phyloP scores from a whole-genome alignment of 164 flowering plant genomes.

The Brasenia schreberi region DNA sequence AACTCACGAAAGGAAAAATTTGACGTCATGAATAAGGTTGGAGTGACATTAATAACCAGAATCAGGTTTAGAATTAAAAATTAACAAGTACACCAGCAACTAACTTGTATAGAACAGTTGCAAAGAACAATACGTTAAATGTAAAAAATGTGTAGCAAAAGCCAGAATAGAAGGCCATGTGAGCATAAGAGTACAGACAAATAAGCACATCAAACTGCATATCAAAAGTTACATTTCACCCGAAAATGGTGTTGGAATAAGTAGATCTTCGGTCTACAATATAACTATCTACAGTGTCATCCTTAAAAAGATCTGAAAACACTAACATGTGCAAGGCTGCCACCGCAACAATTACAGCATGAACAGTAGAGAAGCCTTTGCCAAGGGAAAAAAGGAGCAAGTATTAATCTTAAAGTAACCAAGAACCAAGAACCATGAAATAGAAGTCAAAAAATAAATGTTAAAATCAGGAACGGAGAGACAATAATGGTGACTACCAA shows the following conservation, averaged over 20 bases:
- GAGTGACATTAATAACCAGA: no score
- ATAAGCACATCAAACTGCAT: neutral
- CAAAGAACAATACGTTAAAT: constrained; percentile 1
- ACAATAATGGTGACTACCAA: neutral
- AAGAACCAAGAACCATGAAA: neutral
- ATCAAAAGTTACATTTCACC: constrained; percentile 26
- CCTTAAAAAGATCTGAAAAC: constrained; percentile 35
- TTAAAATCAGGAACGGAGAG: neutral
- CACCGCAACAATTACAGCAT: constrained; percentile 42
- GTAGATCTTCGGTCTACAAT: constrained; percentile 28
- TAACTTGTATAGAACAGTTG: no score
- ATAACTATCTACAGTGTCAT: constrained; percentile 16
- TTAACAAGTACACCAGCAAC: no score
- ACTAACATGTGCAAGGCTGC: constrained; percentile 45
- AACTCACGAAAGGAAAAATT: no score
- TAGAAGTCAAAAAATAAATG: neutral
- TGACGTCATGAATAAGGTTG: no score
- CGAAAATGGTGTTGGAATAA: constrained; percentile 32
- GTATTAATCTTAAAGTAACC: neutral
- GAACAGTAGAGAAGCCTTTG: constrained; percentile 72
- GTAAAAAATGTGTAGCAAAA: neutral
- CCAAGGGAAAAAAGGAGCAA: neutral
- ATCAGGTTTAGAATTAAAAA: no score
- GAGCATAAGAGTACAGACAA: neutral
- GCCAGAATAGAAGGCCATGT: constrained; percentile 1